Evolutionary conservation across 1,284 basidiomycete genomes (phyloP).

Genomic region (Boletellus deceptivus): DNA sequence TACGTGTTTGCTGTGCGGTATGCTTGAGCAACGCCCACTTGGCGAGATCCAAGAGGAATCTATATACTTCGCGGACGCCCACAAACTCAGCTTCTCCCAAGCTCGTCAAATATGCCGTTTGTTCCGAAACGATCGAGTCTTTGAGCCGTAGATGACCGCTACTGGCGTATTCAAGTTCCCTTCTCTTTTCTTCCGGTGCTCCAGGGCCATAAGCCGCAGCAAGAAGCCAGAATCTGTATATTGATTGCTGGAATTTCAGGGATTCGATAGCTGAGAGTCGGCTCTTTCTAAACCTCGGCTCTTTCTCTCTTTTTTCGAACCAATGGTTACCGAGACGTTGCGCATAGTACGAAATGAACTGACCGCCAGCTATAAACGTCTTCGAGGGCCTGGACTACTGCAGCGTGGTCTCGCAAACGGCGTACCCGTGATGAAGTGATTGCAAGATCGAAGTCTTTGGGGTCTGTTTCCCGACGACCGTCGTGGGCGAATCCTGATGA

Average conservation of each 20-base stretch:
- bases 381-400: constrained; percentile 28
- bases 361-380: constrained; percentile 40
- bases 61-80: constrained; percentile 15
- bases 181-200: not conserved
- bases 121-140: constrained; percentile 4
- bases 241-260: constrained; percentile 31
- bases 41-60: constrained; percentile 19
- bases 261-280: constrained; percentile 30
- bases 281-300: constrained; percentile 28
- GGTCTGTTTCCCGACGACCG: not conserved
- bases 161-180: not conserved
- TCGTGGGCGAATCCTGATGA: not conserved
- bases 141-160: not conserved
- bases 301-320: constrained; percentile 27
- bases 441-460: not conserved
- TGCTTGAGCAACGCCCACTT: constrained; percentile 13
- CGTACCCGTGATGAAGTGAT: constrained; percentile 12
- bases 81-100: constrained; percentile 9
- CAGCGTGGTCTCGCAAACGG: constrained; percentile 21
- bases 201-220: constrained; percentile 10
- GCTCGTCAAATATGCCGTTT: constrained; percentile 7
- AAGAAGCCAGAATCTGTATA: constrained; percentile 36
- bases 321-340: not conserved
- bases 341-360: not conserved
- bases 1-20: not conserved